phyloP scores from a whole-genome alignment of 345 rosid species.

The Camelina laxa region DNA sequence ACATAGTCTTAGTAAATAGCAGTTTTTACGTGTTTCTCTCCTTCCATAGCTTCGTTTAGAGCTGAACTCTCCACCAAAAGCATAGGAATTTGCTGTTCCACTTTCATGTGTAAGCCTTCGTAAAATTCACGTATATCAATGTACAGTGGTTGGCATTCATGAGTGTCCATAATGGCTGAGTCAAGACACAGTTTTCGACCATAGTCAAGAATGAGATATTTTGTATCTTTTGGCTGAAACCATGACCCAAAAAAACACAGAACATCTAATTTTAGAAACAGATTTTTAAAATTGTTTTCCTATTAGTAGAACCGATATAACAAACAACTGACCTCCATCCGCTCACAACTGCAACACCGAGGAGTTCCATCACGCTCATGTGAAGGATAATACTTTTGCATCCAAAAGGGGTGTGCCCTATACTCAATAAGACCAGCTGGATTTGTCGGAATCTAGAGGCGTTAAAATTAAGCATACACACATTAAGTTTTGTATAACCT shows the following conservation, averaged over 20 bases:
- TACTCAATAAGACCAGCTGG: constrained; percentile 72
- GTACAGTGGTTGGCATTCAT: constrained; percentile 82
- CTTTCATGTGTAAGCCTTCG: constrained; percentile 87
- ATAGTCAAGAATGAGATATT: constrained; percentile 69
- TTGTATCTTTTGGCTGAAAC: constrained; percentile 64
- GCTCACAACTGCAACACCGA: constrained; percentile 78
- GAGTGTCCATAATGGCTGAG: constrained; percentile 79
- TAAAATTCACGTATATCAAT: constrained; percentile 78
- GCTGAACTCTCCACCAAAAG: constrained; percentile 89
- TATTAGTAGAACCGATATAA: background rate
- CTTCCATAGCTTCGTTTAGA: constrained; percentile 77
- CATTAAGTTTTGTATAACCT: constrained; percentile 11
- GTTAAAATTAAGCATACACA: background rate
- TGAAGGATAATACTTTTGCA: constrained; percentile 87
- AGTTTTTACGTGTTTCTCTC: constrained; percentile 56
- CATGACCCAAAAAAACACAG: constrained; percentile 20
- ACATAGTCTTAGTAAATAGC: background rate
- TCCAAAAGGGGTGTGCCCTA: constrained; percentile 84
- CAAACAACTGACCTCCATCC: constrained; percentile 74
- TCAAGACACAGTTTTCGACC: constrained; percentile 82
- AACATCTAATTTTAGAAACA: background rate
- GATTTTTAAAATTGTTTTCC: background rate
- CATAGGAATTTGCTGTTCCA: constrained; percentile 75
- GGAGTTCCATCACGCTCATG: constrained; percentile 88
- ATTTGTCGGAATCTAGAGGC: constrained; percentile 71